phyloP scores from a whole-genome alignment of 2,329 filamentous ascomycete genomes.

The Paradendryphiella salina region DNA sequence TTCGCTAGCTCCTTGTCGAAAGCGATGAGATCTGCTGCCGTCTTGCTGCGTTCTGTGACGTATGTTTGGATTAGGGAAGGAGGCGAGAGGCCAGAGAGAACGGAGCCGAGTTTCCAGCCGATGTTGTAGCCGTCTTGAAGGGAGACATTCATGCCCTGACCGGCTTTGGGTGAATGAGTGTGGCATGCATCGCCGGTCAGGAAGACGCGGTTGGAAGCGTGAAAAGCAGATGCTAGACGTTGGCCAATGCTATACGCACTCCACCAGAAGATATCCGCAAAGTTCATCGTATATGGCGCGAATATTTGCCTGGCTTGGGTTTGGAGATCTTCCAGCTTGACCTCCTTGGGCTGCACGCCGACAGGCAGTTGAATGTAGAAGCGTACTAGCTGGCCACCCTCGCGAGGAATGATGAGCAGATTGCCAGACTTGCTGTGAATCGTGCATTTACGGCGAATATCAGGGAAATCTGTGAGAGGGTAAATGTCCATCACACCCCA shows the following conservation, averaged over 20 bases:
- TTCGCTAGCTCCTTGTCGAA: slow-evolving; percentile 61
- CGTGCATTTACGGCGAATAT: slow-evolving; percentile 56
- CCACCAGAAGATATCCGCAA: slow-evolving; percentile 68
- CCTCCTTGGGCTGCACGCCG: slow-evolving; percentile 55
- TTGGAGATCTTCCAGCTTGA: slow-evolving; percentile 60
- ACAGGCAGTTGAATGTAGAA: slow-evolving; percentile 64
- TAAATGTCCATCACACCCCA: slow-evolving; percentile 62
- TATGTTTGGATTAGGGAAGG: slow-evolving; percentile 63
- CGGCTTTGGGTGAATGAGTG: slow-evolving; percentile 72
- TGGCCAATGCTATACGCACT: slow-evolving; percentile 72
- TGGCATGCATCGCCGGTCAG: slow-evolving; percentile 69
- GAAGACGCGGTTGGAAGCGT: slow-evolving; percentile 67
- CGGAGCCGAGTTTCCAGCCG: slow-evolving; percentile 58
- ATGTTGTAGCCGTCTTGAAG: slow-evolving; percentile 64
- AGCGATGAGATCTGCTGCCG: slow-evolving; percentile 58
- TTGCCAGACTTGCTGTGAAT: slow-evolving; percentile 54
- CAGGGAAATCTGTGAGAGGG: slow-evolving; percentile 55
- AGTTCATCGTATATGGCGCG: slow-evolving; percentile 58
- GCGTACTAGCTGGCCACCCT: slow-evolving; percentile 60
- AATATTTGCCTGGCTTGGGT: slow-evolving; percentile 58
- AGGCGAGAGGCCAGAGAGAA: slow-evolving; percentile 55
- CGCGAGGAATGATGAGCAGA: slow-evolving; percentile 57
- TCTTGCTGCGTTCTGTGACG: slow-evolving; percentile 59
- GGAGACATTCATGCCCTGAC: slow-evolving; percentile 66
- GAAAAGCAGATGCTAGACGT: slow-evolving; percentile 70